These are phyloP conservation scores for Aaosphaeria arxii DNA, from an alignment of 2,329 filamentous ascomycete species.

Conservation along the genomic window DNA sequence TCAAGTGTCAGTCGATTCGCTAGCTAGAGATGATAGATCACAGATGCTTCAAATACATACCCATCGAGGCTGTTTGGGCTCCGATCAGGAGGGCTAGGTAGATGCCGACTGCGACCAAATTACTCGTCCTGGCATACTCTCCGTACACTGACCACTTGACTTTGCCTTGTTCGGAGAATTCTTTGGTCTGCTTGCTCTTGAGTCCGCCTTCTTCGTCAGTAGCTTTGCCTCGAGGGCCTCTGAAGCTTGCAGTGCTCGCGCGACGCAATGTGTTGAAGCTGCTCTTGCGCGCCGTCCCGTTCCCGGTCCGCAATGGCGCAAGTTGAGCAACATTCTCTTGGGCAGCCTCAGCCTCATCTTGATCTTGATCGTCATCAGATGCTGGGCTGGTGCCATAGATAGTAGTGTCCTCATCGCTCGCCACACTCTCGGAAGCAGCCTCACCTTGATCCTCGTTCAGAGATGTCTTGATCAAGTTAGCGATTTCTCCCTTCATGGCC, in stretches of 20 bases:
- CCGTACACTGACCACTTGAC: conserved; percentile 95
- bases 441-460: conserved; percentile 53
- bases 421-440: conserved; percentile 49
- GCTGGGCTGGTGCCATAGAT: conserved; percentile 51
- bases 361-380: conserved; percentile 50
- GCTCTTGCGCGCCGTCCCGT: conserved; percentile 56
- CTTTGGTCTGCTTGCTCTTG: conserved; percentile 83
- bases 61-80: conserved; percentile 79
- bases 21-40: conserved; percentile 9
- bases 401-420: conserved; percentile 68
- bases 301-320: conserved; percentile 65
- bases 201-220: conserved; percentile 74
- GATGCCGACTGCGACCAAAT: conserved; percentile 75
- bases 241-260: conserved; percentile 89
- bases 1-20: conserved; percentile 19
- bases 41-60: conserved; percentile 43
- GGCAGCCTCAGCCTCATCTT: conserved; percentile 54
- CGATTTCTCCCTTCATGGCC: conserved; percentile 89
- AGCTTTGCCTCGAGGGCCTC: conserved; percentile 77
- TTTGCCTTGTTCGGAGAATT: conserved; percentile 89
- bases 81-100: conserved; percentile 76
- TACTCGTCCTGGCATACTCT: conserved; percentile 94
- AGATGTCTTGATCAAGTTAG: conserved; percentile 76
- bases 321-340: conserved; percentile 75
- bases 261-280: conserved; percentile 82